Evolutionary conservation across 495 filamentous ascomycete genomes (phyloP).

Genomic region (Lindgomyces ingoldianus): DNA sequence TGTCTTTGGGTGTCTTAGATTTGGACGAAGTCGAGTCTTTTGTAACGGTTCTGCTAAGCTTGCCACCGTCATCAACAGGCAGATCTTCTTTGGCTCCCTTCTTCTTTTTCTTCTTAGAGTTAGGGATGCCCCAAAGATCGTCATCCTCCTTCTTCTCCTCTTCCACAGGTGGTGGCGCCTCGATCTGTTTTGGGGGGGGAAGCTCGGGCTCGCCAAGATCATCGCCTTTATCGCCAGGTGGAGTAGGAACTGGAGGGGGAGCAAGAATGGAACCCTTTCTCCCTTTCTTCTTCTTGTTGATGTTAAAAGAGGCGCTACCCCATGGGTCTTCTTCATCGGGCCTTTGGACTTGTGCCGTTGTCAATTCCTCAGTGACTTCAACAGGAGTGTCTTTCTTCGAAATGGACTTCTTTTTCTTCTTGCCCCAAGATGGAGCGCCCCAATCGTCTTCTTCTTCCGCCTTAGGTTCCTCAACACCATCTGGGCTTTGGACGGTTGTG

Average conservation of each 20-base stretch:
- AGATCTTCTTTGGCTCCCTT: constrained; percentile 28
- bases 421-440: constrained; percentile 31
- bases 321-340: constrained; percentile 37
- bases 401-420: constrained; percentile 29
- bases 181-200: constrained; percentile 23
- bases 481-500: constrained; percentile 31
- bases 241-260: constrained; percentile 41
- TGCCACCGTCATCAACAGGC: constrained; percentile 36
- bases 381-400: constrained; percentile 32
- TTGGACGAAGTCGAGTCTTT: constrained; percentile 36
- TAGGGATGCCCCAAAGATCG: constrained; percentile 17
- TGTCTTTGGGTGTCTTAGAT: constrained; percentile 27
- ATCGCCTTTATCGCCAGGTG: constrained; percentile 37
- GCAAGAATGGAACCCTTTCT: constrained; percentile 39
- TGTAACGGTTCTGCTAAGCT: constrained; percentile 32
- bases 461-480: constrained; percentile 43
- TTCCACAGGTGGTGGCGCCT: constrained; percentile 29
- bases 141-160: constrained; percentile 33
- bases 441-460: constrained; percentile 40
- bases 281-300: constrained; percentile 38
- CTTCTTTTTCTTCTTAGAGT: constrained; percentile 40
- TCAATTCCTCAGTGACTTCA: constrained; percentile 33
- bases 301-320: constrained; percentile 32
- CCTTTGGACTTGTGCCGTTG: constrained; percentile 21
- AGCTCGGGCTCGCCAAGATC: constrained; percentile 15